A percentile compares a stretch with the other conserved stretches of the same genome.
phyloP scores from a whole-genome alignment of 352 stramenopile species.

The Globisporangium yorkense region DNA sequence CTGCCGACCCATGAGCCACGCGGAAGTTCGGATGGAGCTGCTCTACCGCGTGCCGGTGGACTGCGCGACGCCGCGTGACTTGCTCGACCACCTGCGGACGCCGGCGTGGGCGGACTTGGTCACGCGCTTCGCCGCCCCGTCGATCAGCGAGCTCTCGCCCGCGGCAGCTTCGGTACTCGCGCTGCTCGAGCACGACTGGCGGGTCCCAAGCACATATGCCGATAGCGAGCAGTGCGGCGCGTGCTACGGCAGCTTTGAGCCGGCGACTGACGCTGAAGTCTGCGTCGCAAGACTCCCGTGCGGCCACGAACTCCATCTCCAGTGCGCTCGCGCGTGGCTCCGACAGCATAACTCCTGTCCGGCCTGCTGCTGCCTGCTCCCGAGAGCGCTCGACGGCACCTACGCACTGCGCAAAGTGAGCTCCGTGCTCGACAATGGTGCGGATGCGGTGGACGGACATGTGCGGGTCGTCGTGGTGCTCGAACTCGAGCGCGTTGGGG shows the following conservation, averaged over 20 bases:
- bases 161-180: constrained; percentile 29
- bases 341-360: constrained; percentile 64
- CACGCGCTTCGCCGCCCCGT: constrained; percentile 45
- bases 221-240: constrained; percentile 62
- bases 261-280: constrained; percentile 21
- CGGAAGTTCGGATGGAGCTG: constrained; percentile 47
- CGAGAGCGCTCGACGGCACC: constrained; percentile 6
- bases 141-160: constrained; percentile 56
- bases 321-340: constrained; percentile 75
- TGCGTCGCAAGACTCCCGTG: constrained; percentile 68
- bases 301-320: constrained; percentile 77
- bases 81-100: constrained; percentile 54
- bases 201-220: constrained; percentile 11
- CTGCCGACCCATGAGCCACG: constrained; percentile 25
- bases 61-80: constrained; percentile 32
- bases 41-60: constrained; percentile 46
- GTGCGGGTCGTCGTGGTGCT: constrained; percentile 2
- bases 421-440: neutral
- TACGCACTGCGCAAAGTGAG: constrained; percentile 1
- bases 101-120: constrained; percentile 58
- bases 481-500: neutral
- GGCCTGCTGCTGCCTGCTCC: constrained; percentile 68
- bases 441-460: too few species aligned
- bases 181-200: constrained; percentile 21
- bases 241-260: constrained; percentile 74